Base-by-base conservation (phyloP, 1,284 basidiomycete species). In the Puccinia novopanici region DNA sequence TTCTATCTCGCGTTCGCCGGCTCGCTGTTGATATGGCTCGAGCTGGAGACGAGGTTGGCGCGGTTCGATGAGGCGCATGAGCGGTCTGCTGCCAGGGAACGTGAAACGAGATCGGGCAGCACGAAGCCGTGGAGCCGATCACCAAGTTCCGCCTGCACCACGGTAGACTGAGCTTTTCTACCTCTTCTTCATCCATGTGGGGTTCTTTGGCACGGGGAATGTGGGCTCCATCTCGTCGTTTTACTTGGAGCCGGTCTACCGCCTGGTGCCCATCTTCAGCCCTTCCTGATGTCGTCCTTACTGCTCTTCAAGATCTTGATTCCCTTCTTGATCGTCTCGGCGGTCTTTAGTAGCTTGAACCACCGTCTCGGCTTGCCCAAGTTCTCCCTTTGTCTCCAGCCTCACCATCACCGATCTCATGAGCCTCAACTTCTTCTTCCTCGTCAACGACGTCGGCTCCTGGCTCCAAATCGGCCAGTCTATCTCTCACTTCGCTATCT, bases 401-500 rank as follows among this genome's bases (percentile, higher is more conserved):
- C 75, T 81, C 27, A 61, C 72, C 6, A 40, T 68, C 22, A 52
- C 48, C 19, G 55, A 82, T 91, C 90, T 89, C 30, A 92, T 92
- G 90, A 92, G 92, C 0, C 88, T 94, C 81, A 88, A 90, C 17
- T 95, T 95, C 86, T 93, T 95, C 86, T 91, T 92, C 86, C 90
- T 90, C 48, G 93, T 95, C 59, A 90, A 90, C 42, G 93, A 94
- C 84, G 91, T 90, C 42, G 92, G 92, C 88, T 93, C 92, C 8
- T 95, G 93, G 94, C 87, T 95, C 75, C 92, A 95, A 84, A 95
- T 94, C 80, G 93, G 93, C 5, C 92, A 93, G 85, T 91, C 91
- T 0, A 94, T 95, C 84, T 93, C 90, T 77, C 93, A 94, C 86
- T 95, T 94, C 86, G 92, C 91, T 83, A 93, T 94, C 83, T 90